Conservation (phyloP, 2,329 filamentous ascomycete species). For the Aspergillus fructus region DNA sequence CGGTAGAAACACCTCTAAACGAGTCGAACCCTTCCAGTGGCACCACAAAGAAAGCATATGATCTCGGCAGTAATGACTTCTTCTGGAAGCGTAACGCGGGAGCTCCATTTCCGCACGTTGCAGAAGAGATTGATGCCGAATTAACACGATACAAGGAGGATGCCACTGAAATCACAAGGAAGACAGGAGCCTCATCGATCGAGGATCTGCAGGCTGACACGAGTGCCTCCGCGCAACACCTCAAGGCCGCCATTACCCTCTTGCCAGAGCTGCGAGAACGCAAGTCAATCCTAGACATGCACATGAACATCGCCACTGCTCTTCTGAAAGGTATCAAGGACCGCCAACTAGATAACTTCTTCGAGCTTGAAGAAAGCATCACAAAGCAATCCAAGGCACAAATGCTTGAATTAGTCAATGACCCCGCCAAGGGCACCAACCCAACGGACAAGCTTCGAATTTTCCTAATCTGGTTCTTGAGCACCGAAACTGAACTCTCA, state of each 20-base stretch:
- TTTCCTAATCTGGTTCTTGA: constrained; percentile 97
- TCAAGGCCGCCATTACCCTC: constrained; percentile 92
- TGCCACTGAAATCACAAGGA: constrained; percentile 88
- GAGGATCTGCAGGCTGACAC: constrained; percentile 91
- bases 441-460: constrained; percentile 86
- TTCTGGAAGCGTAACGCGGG: constrained; percentile 95
- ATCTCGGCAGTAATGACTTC: constrained; percentile 85
- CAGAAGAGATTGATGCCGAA: constrained; percentile 92
- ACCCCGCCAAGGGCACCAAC: constrained; percentile 76
- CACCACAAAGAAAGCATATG: constrained; percentile 82
- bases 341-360: constrained; percentile 92
- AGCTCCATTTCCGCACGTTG: constrained; percentile 89
- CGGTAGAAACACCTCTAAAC: constrained; percentile 79
- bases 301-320: constrained; percentile 95
- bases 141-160: constrained; percentile 95
- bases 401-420: constrained; percentile 81
- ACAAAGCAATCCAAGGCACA: constrained; percentile 88
- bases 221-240: constrained; percentile 83
- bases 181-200: constrained; percentile 87
- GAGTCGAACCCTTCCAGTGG: constrained; percentile 73
- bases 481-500: constrained; percentile 83
- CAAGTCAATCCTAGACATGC: constrained; percentile 93
- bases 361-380: constrained; percentile 90
- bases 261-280: constrained; percentile 89
- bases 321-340: constrained; percentile 83